Evolutionary conservation across 257 asterid genomes (phyloP).

Genomic region (Nemophila menziesii): DNA sequence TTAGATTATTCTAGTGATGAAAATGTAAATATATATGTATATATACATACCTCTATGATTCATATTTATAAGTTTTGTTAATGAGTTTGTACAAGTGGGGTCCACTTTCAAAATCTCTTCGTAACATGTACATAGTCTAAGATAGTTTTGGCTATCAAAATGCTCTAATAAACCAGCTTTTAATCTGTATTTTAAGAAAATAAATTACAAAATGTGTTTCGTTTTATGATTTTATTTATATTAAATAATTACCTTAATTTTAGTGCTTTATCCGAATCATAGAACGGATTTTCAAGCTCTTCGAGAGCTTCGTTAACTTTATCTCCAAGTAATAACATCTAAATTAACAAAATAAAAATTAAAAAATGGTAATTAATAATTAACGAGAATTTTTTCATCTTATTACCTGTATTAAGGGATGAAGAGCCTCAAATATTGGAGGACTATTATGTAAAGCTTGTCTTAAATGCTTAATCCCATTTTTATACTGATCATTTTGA

Average conservation of each 20-base stretch:
- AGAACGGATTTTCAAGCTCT: constrained; percentile 38
- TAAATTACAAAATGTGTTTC: not conserved
- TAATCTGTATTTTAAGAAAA: constrained; percentile 37
- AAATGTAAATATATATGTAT: not conserved
- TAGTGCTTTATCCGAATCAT: constrained; percentile 30
- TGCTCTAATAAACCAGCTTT: constrained; percentile 60
- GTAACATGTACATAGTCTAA: constrained; percentile 31
- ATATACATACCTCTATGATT: constrained; percentile 45
- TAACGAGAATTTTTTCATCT: not conserved
- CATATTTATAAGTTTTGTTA: constrained; percentile 51
- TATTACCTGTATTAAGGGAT: constrained; percentile 89
- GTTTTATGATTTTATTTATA: not conserved
- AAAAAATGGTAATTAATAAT: not conserved
- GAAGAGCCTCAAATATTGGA: constrained; percentile 65
- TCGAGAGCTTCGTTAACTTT: constrained; percentile 66
- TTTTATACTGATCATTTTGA: constrained; percentile 36
- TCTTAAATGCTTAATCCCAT: constrained; percentile 49
- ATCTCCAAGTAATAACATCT: constrained; percentile 87
- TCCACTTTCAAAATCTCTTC: constrained; percentile 73
- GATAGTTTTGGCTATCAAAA: constrained; percentile 42
- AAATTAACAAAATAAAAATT: constrained; percentile 12
- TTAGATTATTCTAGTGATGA: not conserved
- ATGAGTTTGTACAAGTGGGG: constrained; percentile 63
- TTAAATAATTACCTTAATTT: constrained; percentile 43
- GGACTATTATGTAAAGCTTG: constrained; percentile 49